These are phyloP conservation scores for Aspergillus bertholletiae DNA, from an alignment of 495 filamentous ascomycete species.

Conservation along the genomic window DNA sequence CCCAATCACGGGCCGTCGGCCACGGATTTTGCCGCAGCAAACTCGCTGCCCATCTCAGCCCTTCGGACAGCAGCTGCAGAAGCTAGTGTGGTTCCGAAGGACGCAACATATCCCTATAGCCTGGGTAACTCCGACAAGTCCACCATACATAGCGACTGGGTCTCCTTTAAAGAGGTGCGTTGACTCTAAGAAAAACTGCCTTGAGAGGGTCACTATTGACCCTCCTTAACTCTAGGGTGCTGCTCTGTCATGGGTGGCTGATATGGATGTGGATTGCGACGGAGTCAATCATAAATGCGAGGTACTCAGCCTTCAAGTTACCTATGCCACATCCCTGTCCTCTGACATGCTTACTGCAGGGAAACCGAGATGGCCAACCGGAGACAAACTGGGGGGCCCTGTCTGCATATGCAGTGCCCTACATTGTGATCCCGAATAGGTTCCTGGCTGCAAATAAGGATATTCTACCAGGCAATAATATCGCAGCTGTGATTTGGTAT, in stretches of 20 bases:
- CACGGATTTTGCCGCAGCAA: conserved; percentile 25
- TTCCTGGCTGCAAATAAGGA: conserved; percentile 19
- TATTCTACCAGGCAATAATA: conserved; percentile 25
- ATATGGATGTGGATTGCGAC: conserved; percentile 36
- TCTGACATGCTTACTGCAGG: conserved; percentile 6
- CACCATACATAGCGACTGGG: conserved; percentile 33
- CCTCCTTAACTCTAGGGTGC: conserved; percentile 16
- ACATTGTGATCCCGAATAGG: conserved; percentile 29
- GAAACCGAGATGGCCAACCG: conserved; percentile 24
- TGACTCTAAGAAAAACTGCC: background rate
- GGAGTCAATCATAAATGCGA: conserved; percentile 27
- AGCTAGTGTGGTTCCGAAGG: conserved; percentile 20
- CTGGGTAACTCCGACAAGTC: conserved; percentile 13
- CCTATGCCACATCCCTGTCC: background rate
- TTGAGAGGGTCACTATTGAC: background rate
- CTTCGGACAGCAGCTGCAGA: conserved; percentile 25
- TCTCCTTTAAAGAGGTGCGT: conserved; percentile 19
- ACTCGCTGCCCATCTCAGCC: conserved; percentile 25
- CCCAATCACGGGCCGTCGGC: conserved; percentile 26
- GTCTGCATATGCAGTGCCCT: conserved; percentile 30
- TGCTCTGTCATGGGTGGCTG: conserved; percentile 29
- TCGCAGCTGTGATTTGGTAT: conserved; percentile 30
- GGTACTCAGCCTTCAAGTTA: conserved; percentile 6
- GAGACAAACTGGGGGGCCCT: conserved; percentile 30
- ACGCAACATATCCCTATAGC: conserved; percentile 24